phyloP scores from a whole-genome alignment of 2,329 filamentous ascomycete species.

The Diaporthe sp. region DNA sequence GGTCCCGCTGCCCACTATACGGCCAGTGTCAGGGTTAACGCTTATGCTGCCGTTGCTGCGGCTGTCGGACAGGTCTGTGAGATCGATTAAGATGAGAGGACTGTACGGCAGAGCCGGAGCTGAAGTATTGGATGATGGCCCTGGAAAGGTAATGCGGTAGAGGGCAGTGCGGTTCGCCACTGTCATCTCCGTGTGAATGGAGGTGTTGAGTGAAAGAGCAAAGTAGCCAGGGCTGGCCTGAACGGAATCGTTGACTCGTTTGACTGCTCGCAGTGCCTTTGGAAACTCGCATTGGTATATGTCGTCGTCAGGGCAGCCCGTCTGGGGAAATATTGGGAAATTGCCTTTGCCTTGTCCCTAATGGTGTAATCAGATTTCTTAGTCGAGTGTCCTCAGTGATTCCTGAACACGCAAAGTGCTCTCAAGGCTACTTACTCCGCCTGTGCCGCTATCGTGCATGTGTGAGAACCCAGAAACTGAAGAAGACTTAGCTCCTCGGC shows the following conservation, averaged over 20 bases:
- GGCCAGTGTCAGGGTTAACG: slow-evolving; percentile 56
- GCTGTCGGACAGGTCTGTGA: slow-evolving; percentile 60
- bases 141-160: slow-evolving; percentile 60
- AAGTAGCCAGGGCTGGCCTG: slow-evolving; percentile 63
- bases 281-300: slow-evolving; percentile 57
- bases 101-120: slow-evolving; percentile 49
- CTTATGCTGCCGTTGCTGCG: slow-evolving; percentile 60
- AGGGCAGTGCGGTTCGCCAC: slow-evolving; percentile 61
- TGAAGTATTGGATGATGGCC: slow-evolving; percentile 25
- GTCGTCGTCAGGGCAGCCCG: slow-evolving; percentile 46
- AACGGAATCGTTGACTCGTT: slow-evolving; percentile 55
- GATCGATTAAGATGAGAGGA: slow-evolving; percentile 60
- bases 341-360: slow-evolving; percentile 45
- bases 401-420: neutral
- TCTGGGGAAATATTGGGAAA: slow-evolving; percentile 49
- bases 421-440: slow-evolving; percentile 44
- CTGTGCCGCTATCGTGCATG: slow-evolving; percentile 45
- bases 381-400: neutral
- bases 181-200: slow-evolving; percentile 62
- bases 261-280: slow-evolving; percentile 53
- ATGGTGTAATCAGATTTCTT: neutral
- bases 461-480: slow-evolving; percentile 45
- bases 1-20: slow-evolving; percentile 59
- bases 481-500: neutral
- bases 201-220: slow-evolving; percentile 56